These are phyloP conservation scores for Trichoderma endophyticum DNA, from an alignment of 2,329 filamentous ascomycete genomes.

Conservation along the genomic window DNA sequence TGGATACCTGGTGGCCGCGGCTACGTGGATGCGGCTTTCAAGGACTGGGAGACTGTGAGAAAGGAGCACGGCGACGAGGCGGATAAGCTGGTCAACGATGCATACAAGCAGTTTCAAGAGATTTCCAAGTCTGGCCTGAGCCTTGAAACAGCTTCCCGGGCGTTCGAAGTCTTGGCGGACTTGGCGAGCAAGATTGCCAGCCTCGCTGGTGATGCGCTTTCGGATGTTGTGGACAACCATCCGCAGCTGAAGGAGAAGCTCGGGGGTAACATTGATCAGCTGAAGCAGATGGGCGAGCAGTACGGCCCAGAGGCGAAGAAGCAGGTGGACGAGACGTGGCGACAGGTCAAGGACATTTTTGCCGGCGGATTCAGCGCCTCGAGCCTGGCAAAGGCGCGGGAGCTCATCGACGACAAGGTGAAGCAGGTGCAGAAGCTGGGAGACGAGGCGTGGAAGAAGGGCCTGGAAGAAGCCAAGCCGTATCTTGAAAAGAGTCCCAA, in stretches of 20 bases:
- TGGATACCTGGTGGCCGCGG: constrained; percentile 68
- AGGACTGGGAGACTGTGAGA: constrained; percentile 66
- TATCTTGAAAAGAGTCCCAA: constrained; percentile 74
- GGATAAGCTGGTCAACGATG: constrained; percentile 63
- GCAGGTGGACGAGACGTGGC: constrained; percentile 69
- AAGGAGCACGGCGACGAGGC: constrained; percentile 67
- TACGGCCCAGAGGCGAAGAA: constrained; percentile 76
- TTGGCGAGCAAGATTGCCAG: constrained; percentile 57
- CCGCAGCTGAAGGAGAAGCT: constrained; percentile 70
- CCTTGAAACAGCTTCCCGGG: constrained; percentile 58
- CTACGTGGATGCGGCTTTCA: constrained; percentile 67
- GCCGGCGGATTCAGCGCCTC: constrained; percentile 56
- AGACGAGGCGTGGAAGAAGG: constrained; percentile 70
- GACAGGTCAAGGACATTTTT: constrained; percentile 61
- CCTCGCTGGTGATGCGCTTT: constrained; percentile 60
- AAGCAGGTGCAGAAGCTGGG: constrained; percentile 64
- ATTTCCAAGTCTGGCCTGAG: constrained; percentile 58
- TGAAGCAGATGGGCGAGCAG: constrained; percentile 66
- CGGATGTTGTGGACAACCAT: constrained; percentile 69
- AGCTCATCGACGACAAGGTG: constrained; percentile 66
- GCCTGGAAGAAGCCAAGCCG: constrained; percentile 66
- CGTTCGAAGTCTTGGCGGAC: constrained; percentile 61
- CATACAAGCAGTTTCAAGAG: constrained; percentile 64
- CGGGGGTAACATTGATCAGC: constrained; percentile 63
- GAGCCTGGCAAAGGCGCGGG: constrained; percentile 54